Evolutionary conservation across 164 flowering plant genomes (phyloP), one percentile per base, ranked within the genome.

Genomic region (Malania oleifera): DNA sequence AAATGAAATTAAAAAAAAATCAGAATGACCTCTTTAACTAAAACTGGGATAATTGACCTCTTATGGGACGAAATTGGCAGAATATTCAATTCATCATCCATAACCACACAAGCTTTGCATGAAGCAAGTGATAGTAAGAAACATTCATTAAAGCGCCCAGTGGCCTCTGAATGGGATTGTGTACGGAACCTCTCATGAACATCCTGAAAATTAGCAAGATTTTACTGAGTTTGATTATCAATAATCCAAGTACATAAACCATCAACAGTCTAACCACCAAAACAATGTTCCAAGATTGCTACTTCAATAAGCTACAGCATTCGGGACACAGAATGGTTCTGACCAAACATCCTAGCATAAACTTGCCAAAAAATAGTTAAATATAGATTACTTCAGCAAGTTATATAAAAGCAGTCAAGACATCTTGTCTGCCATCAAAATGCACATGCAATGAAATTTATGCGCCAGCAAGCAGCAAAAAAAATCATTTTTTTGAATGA

Each of bases 161-260:
- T 51, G 50, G 96, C 83, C 67, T 75, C 72, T 61, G 80, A 69
- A 75, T 93, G 99, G 27, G 97, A 86, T 77, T 88, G 96, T 10
- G 97, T 93, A 52, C 96, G 89, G 62, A 76, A 93, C 67, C 95
- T 86, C 63, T 88, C 95, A 68, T 93, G 97, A 53, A 93, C 97
- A 85, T 93, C 97, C 97, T 93, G 84, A 56, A 64, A n/a, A 73
- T 29, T 27, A 59, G 24, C 22, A 57, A 17, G 41, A 3, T 28
- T n/a, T 24, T 50, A 10, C 0, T 18, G 59, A 56, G 15, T 47
- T 24, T 45, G 24, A 47, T 27, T 34, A 47, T 25, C 24, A 15
- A 19, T 10, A 28, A 40, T 25, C 5, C 10, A 34, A 34, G 11
- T 34, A 34, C 7, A 34, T 34, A 34, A 34, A 34, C 10, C 11